Base-by-base conservation (phyloP, 2,329 filamentous ascomycete genomes). In the Rutstroemia sydowiana region DNA sequence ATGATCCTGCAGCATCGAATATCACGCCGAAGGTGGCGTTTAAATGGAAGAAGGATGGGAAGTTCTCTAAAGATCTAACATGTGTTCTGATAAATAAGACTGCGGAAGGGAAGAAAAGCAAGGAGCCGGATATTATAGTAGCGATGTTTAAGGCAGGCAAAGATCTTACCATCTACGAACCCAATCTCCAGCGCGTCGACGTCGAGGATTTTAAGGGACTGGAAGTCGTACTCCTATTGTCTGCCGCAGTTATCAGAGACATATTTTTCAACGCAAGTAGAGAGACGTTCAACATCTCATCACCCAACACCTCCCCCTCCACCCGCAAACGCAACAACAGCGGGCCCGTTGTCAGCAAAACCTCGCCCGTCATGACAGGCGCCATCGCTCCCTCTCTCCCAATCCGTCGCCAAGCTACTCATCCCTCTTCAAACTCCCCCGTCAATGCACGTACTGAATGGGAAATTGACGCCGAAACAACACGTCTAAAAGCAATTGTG, bases 51-150 rank as follows among this genome's bases (percentile, higher is more conserved):
- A 85, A 85, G 62, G 92, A 96, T 68, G 85, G 90, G 57, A 85
- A 89, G 58, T 71, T 95, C 50, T 87, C 84, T 53, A 93, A 87
- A 70, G 89, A 95, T 63, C 82, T 95, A 74, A 89, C 87, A 1
- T 96, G 91, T 69, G 90, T 86, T 68, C 77, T 95, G 71, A 87
- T 85, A 0, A 91, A 92, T 14, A 87, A 84, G 66, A 85, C 81
- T 11, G 79, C 86, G 0, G 80, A 79, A 28, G 81, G 79, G 20
- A 88, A 84, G 69, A 88, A 88, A 73, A 87, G 77, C 72, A 92
- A 88, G 66, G 93, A 98, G 66, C 92, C 93, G 0, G 93, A 97
- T 69, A 97, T 97, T 60, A 91, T 90, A 0, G 77, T 97, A n/a
- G 90, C 89, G 2, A 78, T 97, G 61, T 95, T 91, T 74, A 83